Base-by-base conservation (phyloP, 257 asterid genomes). In the Jasminum sambac region DNA sequence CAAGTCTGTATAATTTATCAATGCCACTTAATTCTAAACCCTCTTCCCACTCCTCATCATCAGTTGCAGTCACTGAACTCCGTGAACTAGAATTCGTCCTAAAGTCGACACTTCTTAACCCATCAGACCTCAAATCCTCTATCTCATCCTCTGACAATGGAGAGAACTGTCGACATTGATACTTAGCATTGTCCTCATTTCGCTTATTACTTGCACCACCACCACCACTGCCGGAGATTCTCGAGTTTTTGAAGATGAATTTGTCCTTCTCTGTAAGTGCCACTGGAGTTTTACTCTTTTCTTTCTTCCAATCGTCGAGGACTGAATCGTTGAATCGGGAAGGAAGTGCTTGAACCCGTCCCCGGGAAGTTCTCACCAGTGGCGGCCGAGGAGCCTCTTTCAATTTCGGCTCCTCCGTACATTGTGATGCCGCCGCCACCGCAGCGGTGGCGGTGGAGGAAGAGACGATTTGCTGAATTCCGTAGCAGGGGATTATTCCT, bases 281-380 rank as follows among this genome's bases (percentile, higher is more conserved):
- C 24, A 74, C 85, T 10, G 72, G 70, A 48, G 36, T 73, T 70
- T 84, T 84, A 58, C 74, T 83, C 88, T 81, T 89, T 46, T 95
- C 98, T 74, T 95, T 91, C 92, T 89, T 91, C 99, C 99, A 95
- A 70, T 89, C 85, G 72, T 84, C 98, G 3, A 95, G 89, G 72
- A 95, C 76, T 4, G 98, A 95, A 77, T 95, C 99, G 65, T 90
- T 95, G 70, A 89, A 95, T 62, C 89, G 81, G n/a, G 99, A 91
- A 4, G 99, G 99, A 71, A 95, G 81, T 71, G 83, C 99, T 88
- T 89, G 98, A 68, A 91, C 96, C 74, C 99, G 85, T 69, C 99
- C 98, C 41, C 98, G 70, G n/a, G 97, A 91, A 42, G 97, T 95
- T 79, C 95, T 89, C 82, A 95, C 96, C 39, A 91, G 76, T 14